Evolutionary conservation across 225 moss, liverwort and hornwort genomes (phyloP).

Genomic region (Physcomitrellopsis africana): DNA sequence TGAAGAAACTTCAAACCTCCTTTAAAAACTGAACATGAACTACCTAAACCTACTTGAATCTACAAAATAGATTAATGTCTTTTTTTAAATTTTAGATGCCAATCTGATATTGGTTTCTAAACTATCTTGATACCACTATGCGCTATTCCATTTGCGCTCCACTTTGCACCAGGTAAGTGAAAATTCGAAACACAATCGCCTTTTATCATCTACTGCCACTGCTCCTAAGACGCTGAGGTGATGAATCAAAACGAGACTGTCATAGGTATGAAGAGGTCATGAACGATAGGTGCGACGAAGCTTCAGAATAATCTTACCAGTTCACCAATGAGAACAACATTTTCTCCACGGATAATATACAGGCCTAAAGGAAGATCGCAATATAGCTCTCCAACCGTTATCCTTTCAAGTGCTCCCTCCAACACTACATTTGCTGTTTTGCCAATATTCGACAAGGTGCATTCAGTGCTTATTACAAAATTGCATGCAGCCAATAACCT

Average conservation of each 20-base stretch:
- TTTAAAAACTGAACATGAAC: background rate
- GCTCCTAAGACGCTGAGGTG: background rate
- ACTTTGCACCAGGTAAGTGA: background rate
- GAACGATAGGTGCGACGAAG: background rate
- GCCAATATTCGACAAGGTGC: background rate
- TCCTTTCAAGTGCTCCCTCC: conserved; percentile 88
- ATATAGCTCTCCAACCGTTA: conserved; percentile 86
- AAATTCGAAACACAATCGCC: background rate
- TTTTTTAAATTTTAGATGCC: background rate
- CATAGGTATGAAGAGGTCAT: background rate
- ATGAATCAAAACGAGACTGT: background rate
- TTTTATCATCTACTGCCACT: background rate
- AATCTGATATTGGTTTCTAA: conserved; percentile 1
- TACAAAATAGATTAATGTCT: background rate
- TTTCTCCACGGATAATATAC: conserved; percentile 94
- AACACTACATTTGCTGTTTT: conserved; percentile 87
- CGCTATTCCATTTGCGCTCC: background rate
- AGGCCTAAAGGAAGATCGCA: conserved; percentile 90
- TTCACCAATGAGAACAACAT: conserved; percentile 96
- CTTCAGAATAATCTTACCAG: conserved; percentile 63
- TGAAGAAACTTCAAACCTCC: background rate
- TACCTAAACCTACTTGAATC: background rate
- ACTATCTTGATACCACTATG: background rate
- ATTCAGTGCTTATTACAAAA: conserved; percentile 1
- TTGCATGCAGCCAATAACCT: background rate